A percentile compares a stretch with the other conserved stretches of the same genome.
Evolutionary conservation across 495 filamentous ascomycete species (phyloP).

Genomic region (Penicillium malachiteum): DNA sequence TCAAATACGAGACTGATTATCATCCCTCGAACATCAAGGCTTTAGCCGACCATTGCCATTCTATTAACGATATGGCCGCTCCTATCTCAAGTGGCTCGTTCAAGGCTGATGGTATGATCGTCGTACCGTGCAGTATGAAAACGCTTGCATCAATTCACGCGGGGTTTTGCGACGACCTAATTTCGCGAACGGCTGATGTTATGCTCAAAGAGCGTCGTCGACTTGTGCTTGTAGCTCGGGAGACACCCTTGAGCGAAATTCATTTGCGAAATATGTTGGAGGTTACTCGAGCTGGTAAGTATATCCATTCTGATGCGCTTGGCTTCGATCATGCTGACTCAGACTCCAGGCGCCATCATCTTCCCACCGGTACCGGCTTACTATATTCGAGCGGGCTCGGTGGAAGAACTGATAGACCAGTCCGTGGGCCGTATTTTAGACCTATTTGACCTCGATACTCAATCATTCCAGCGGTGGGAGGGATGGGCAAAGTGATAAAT

Average conservation of each 20-base stretch:
- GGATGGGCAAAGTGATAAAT: slow-evolving; percentile 23
- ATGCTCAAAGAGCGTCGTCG: slow-evolving; percentile 44
- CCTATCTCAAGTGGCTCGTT: slow-evolving; percentile 39
- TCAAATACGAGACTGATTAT: slow-evolving; percentile 46
- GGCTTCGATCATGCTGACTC: too few species aligned
- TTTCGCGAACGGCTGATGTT: slow-evolving; percentile 46
- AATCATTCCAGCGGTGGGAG: slow-evolving; percentile 44
- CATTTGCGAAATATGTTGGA: slow-evolving; percentile 47
- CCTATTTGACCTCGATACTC: slow-evolving; percentile 44
- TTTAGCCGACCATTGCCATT: slow-evolving; percentile 39
- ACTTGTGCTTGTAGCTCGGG: slow-evolving; percentile 41
- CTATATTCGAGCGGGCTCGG: slow-evolving; percentile 33
- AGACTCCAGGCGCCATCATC: slow-evolving; percentile 25
- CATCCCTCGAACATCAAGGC: slow-evolving; percentile 31
- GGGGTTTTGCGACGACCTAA: slow-evolving; percentile 41
- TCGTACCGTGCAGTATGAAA: slow-evolving; percentile 44
- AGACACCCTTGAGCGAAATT: slow-evolving; percentile 47
- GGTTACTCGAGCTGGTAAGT: slow-evolving; percentile 29
- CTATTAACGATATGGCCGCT: slow-evolving; percentile 38
- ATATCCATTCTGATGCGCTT: too few species aligned
- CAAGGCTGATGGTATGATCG: slow-evolving; percentile 37
- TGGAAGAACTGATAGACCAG: slow-evolving; percentile 44
- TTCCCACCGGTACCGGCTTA: slow-evolving; percentile 46
- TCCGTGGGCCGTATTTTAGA: slow-evolving; percentile 47
- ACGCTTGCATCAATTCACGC: slow-evolving; percentile 32